These are phyloP conservation scores for Lentinula boryana DNA, from an alignment of 768 basidiomycete species.

Conservation along the genomic window DNA sequence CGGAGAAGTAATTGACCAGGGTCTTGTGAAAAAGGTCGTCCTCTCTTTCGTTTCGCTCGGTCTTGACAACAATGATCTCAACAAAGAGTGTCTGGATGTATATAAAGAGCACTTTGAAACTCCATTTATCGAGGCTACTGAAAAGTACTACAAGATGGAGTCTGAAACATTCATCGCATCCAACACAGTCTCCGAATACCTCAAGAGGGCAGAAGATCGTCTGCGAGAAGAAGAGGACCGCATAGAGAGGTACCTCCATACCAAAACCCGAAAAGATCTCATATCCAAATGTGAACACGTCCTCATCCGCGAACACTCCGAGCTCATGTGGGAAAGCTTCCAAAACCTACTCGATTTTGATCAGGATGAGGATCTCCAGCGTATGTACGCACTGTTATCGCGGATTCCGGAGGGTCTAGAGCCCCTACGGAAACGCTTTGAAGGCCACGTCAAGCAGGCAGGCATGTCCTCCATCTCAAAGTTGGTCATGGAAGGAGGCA, in stretches of 20 bases:
- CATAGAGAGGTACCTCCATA: constrained; percentile 90
- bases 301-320: constrained; percentile 82
- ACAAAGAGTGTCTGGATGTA: constrained; percentile 88
- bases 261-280: constrained; percentile 80
- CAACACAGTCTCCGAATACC: constrained; percentile 89
- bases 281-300: constrained; percentile 85
- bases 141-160: constrained; percentile 88
- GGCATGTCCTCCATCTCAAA: constrained; percentile 80
- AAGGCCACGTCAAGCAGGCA: constrained; percentile 86
- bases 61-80: constrained; percentile 85
- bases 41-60: constrained; percentile 95
- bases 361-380: constrained; percentile 89
- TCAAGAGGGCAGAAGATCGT: constrained; percentile 91
- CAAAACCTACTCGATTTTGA: constrained; percentile 87
- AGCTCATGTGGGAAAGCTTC: constrained; percentile 91
- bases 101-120: constrained; percentile 89
- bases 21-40: constrained; percentile 89
- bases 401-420: constrained; percentile 89
- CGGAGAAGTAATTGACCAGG: constrained; percentile 90
- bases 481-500: constrained; percentile 54
- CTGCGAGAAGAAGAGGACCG: constrained; percentile 93
- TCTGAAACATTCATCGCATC: constrained; percentile 85
- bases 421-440: constrained; percentile 87
- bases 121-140: constrained; percentile 85
- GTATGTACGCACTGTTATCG: constrained; percentile 88